Evolutionary conservation across 306 rosid genomes (phyloP).

Genomic region (Lathyrus oleraceus): DNA sequence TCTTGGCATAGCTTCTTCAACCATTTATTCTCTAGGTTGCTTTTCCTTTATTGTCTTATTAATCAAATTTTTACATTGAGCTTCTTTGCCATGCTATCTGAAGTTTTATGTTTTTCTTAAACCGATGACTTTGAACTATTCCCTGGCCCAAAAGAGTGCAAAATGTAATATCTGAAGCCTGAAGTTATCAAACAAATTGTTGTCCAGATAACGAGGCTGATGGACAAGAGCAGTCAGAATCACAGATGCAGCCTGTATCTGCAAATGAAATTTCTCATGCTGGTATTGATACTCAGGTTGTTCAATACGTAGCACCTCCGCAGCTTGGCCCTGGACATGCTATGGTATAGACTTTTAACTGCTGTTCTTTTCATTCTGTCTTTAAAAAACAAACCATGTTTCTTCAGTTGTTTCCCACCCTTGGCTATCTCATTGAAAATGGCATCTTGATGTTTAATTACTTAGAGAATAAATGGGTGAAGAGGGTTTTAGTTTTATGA

Average conservation of each 20-base stretch:
- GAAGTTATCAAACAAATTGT: slow-evolving; percentile 37
- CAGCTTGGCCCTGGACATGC: slow-evolving; percentile 78
- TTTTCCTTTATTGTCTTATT: neutral
- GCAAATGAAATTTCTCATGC: slow-evolving; percentile 60
- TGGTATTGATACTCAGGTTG: slow-evolving; percentile 48
- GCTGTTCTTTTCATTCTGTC: slow-evolving; percentile 5
- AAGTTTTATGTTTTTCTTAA: slow-evolving; percentile 20
- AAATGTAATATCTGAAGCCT: slow-evolving; percentile 29
- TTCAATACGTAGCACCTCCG: slow-evolving; percentile 65
- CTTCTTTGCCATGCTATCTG: slow-evolving; percentile 22
- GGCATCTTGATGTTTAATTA: slow-evolving; percentile 10
- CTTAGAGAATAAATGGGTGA: slow-evolving; percentile 3
- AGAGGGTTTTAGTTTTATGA: neutral
- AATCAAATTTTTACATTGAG: neutral
- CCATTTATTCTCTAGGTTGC: slow-evolving; percentile 1
- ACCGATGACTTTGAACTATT: neutral
- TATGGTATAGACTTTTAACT: slow-evolving; percentile 56
- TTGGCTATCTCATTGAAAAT: neutral
- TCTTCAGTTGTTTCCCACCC: slow-evolving; percentile 17
- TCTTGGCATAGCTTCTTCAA: neutral
- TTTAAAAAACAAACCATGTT: neutral
- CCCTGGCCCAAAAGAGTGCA: neutral
- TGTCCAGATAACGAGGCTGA: slow-evolving; percentile 70
- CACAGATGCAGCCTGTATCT: slow-evolving; percentile 59
- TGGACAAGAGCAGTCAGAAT: slow-evolving; percentile 62